Conservation (phyloP, 225 moss, liverwort and hornwort species). For the Polytrichum commune region DNA sequence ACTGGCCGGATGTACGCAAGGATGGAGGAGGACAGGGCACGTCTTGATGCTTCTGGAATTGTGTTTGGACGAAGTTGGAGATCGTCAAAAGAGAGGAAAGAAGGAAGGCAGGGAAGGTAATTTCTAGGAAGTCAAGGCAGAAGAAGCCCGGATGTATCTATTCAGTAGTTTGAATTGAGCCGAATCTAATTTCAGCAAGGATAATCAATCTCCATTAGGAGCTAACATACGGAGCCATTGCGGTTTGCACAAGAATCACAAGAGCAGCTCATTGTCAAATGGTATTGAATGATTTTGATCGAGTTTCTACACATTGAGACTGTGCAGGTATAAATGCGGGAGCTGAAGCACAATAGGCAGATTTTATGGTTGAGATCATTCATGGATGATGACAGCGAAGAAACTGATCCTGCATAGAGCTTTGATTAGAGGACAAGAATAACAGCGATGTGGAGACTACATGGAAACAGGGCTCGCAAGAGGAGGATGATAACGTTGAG, state of each 20-base stretch:
- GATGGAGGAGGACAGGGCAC: no score
- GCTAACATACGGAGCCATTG: not conserved
- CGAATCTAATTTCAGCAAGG: no score
- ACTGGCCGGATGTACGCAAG: no score
- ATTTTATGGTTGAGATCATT: not conserved
- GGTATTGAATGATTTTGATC: not conserved
- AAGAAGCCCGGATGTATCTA: no score
- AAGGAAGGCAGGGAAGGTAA: no score
- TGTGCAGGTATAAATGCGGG: not conserved
- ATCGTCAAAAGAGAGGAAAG: no score
- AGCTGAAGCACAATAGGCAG: not conserved
- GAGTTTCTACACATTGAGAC: not conserved
- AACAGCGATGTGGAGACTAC: not conserved
- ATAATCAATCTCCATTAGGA: not conserved
- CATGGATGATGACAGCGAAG: conserved; percentile 53
- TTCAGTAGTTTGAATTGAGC: no score
- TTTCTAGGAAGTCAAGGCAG: no score
- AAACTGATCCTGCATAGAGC: conserved; percentile 25
- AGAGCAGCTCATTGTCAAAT: not conserved
- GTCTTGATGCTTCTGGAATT: no score
- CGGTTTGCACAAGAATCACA: not conserved
- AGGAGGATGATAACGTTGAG: no score
- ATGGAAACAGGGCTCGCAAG: conserved; percentile 1
- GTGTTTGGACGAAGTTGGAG: no score
- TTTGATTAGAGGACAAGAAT: not conserved